Percentiles rank a stretch among this genome's conserved stretches.
Evolutionary conservation across 1,284 basidiomycete genomes (phyloP).

Genomic region (Ganoderma resinaceum): DNA sequence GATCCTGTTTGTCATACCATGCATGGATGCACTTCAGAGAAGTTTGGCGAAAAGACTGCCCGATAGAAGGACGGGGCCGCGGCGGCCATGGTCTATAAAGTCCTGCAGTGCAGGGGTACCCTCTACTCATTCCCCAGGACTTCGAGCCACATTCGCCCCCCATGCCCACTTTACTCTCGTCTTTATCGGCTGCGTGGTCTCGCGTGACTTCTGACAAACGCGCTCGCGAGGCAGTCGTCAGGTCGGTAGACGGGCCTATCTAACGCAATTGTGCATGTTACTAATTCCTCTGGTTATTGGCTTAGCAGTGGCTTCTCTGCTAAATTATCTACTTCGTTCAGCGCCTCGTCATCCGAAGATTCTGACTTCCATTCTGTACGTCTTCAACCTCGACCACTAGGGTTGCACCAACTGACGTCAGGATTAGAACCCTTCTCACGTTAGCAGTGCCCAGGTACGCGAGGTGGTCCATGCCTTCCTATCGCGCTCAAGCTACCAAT

Average conservation of each 20-base stretch:
- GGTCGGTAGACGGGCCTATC: neutral
- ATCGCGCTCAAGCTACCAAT: conserved; percentile 10
- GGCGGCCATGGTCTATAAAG: neutral
- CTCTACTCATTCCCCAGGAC: neutral
- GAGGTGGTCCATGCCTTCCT: conserved; percentile 18
- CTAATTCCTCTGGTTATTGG: neutral
- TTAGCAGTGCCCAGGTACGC: neutral
- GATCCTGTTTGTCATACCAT: neutral
- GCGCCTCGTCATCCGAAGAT: neutral
- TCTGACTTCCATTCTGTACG: neutral
- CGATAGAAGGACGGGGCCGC: neutral
- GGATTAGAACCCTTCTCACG: neutral
- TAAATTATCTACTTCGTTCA: neutral
- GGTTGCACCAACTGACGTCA: neutral
- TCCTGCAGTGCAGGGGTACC: neutral
- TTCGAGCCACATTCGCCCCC: neutral
- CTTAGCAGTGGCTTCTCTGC: neutral
- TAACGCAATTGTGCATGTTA: neutral
- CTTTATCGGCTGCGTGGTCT: neutral
- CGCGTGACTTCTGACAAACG: neutral
- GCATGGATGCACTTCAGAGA: neutral
- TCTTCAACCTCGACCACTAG: neutral
- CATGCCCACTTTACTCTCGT: neutral
- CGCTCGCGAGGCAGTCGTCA: neutral
- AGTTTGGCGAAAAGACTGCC: neutral